A percentile compares a stretch with the other conserved stretches of the same genome.
Conservation (phyloP, 495 filamentous ascomycete genomes). For the Aspergillus steynii region DNA sequence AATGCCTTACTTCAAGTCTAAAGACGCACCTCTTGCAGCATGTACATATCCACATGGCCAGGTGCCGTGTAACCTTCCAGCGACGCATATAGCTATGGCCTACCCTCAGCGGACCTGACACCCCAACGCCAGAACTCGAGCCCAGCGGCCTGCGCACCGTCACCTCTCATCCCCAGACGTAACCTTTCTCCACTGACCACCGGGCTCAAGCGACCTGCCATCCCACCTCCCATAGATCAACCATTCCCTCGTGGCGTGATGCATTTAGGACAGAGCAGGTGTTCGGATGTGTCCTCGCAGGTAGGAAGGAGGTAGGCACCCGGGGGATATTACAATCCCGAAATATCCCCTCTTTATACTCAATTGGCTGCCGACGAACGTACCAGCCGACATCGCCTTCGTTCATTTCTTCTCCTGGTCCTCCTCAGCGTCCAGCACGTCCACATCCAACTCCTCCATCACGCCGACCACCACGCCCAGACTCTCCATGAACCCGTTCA, state of each 20-base stretch:
- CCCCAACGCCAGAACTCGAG: not conserved
- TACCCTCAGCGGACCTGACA: not conserved
- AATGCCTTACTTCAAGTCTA: too few relatives aligned
- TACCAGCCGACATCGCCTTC: not conserved
- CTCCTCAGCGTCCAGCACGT: slow-evolving; percentile 57
- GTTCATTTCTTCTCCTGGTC: slow-evolving; percentile 32
- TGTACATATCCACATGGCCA: too few relatives aligned
- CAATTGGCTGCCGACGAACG: not conserved
- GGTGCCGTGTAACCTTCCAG: too few relatives aligned
- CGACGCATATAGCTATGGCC: too few relatives aligned
- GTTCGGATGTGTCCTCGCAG: too few relatives aligned
- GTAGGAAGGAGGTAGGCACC: too few relatives aligned
- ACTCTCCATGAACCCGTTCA: slow-evolving; percentile 98
- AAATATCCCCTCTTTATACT: not conserved
- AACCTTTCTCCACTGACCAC: not conserved
- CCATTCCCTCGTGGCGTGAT: too few relatives aligned
- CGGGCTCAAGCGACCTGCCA: too few relatives aligned
- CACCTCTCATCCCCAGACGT: not conserved
- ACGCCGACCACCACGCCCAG: slow-evolving; percentile 78
- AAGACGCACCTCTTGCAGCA: too few relatives aligned
- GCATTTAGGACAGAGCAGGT: too few relatives aligned
- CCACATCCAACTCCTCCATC: slow-evolving; percentile 86
- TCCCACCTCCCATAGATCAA: too few relatives aligned
- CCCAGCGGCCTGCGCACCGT: not conserved
- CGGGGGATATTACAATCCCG: not conserved